Conservation (phyloP, 192 early-diverging fungal species). For the Podila clonocystis region DNA sequence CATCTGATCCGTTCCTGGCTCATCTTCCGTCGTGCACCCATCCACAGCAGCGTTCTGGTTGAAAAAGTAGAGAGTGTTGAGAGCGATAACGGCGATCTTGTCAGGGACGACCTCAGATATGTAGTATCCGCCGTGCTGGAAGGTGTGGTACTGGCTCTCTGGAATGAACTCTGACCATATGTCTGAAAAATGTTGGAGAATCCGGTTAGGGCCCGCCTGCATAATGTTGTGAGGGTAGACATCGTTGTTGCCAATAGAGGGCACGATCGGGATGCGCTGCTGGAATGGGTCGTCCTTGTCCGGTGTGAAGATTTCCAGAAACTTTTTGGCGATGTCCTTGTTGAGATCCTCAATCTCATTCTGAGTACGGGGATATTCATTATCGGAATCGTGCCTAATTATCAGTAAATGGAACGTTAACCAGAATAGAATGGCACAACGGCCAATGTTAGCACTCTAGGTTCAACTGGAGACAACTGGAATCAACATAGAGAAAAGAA, state of each 20-base stretch:
- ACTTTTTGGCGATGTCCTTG: conserved; percentile 47
- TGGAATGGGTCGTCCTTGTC: conserved; percentile 29
- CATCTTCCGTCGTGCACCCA: conserved; percentile 62
- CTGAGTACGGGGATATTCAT: conserved; percentile 65
- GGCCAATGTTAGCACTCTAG: too few relatives aligned
- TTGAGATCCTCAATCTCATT: conserved; percentile 72
- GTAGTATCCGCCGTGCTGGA: conserved; percentile 77
- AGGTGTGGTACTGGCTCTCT: conserved; percentile 64
- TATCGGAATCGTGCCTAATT: conserved; percentile 75
- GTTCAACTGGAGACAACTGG: too few relatives aligned
- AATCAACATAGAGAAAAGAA: background rate
- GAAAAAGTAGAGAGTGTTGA: conserved; percentile 82
- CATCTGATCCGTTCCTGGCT: conserved; percentile 72
- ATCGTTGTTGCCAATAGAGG: conserved; percentile 74
- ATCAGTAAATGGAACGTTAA: background rate
- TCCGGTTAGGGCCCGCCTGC: conserved; percentile 57
- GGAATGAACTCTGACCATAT: conserved; percentile 73
- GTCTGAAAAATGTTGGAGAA: conserved; percentile 57
- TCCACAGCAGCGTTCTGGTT: conserved; percentile 73
- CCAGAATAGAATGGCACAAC: too few relatives aligned
- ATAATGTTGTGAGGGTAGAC: conserved; percentile 77
- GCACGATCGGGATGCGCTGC: conserved; percentile 59
- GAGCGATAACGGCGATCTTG: conserved; percentile 64
- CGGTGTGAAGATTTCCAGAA: conserved; percentile 59
- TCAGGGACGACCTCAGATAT: conserved; percentile 61